Conservation (phyloP, 2,329 filamentous ascomycete genomes). For the Penicillium sp. region DNA sequence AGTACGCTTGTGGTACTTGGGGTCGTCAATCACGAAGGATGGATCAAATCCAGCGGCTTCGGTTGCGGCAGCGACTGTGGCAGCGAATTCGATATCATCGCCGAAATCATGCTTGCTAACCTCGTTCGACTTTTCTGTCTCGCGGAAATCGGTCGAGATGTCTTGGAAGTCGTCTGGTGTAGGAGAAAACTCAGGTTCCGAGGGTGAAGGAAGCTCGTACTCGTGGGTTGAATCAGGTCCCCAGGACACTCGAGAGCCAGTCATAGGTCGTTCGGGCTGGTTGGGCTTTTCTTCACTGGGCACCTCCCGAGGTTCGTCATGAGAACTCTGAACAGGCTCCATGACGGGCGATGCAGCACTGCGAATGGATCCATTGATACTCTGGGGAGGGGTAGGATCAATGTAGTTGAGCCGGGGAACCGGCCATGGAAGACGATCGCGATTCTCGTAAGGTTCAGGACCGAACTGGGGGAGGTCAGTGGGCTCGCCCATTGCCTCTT, state of each 20-base stretch:
- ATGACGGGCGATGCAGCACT: constrained; percentile 28
- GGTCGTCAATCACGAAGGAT: constrained; percentile 64
- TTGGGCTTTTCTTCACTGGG: constrained; percentile 35
- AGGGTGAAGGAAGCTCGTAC: constrained; percentile 56
- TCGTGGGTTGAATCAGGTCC: constrained; percentile 61
- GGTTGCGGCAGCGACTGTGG: constrained; percentile 63
- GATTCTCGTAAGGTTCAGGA: constrained; percentile 19
- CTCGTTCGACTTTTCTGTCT: constrained; percentile 6
- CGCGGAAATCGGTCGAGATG: constrained; percentile 5
- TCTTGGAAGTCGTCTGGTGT: constrained; percentile 10
- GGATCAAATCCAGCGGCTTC: constrained; percentile 66
- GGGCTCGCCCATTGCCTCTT: constrained; percentile 12
- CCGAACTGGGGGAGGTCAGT: constrained; percentile 15
- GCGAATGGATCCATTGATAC: constrained; percentile 38
- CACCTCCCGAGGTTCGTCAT: neutral
- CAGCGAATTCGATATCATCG: constrained; percentile 65
- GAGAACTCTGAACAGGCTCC: constrained; percentile 29
- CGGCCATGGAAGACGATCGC: constrained; percentile 35
- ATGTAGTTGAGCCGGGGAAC: constrained; percentile 55
- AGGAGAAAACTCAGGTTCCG: constrained; percentile 28
- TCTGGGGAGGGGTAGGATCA: constrained; percentile 54
- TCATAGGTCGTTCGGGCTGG: constrained; percentile 42
- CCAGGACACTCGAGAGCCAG: constrained; percentile 58
- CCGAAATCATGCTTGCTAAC: constrained; percentile 45
- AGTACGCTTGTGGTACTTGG: constrained; percentile 57